Evolutionary conservation across 805 yeast species (phyloP).

Genomic region (Wickerhamiella occidentalis): DNA sequence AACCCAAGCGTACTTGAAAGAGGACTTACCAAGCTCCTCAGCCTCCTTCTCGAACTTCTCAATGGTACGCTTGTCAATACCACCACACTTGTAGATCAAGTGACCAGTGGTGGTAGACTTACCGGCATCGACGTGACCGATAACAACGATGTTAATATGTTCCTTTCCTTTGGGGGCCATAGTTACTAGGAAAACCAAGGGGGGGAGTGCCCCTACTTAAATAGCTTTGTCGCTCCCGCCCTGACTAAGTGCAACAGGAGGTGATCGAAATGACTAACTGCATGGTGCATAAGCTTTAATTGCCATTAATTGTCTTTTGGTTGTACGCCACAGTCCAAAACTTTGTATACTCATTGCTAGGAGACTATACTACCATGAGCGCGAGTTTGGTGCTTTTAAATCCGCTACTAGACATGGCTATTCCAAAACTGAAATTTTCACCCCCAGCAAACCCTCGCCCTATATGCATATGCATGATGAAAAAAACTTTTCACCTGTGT

Average conservation of each 20-base stretch:
- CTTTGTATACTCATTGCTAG: no score
- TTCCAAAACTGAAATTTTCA: background rate
- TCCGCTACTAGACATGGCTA: background rate
- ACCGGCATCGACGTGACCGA: constrained; percentile 99
- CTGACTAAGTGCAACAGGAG: constrained; percentile 6
- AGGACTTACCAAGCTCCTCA: constrained; percentile 93
- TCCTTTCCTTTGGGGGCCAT: constrained; percentile 55
- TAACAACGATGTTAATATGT: constrained; percentile 99
- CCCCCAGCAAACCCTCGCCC: constrained; percentile 1
- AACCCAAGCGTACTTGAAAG: constrained; percentile 97
- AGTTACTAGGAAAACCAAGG: background rate
- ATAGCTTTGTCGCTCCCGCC: constrained; percentile 5
- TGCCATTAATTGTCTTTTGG: background rate
- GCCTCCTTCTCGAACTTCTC: constrained; percentile 98
- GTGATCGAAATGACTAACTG: constrained; percentile 5
- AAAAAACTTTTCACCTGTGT: constrained; percentile 5
- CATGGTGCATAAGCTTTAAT: background rate
- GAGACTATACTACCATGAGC: no score
- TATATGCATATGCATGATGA: constrained; percentile 8
- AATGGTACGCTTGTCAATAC: constrained; percentile 92
- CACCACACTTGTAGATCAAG: constrained; percentile 99
- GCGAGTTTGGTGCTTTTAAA: background rate
- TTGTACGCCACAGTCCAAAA: no score
- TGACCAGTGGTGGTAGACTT: constrained; percentile 99
- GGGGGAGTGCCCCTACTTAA: constrained; percentile 9